Evolutionary conservation across 2,329 filamentous ascomycete species (phyloP), one percentile per base, ranked within the genome.

Genomic region (Aspergillus pseudoglaucus): DNA sequence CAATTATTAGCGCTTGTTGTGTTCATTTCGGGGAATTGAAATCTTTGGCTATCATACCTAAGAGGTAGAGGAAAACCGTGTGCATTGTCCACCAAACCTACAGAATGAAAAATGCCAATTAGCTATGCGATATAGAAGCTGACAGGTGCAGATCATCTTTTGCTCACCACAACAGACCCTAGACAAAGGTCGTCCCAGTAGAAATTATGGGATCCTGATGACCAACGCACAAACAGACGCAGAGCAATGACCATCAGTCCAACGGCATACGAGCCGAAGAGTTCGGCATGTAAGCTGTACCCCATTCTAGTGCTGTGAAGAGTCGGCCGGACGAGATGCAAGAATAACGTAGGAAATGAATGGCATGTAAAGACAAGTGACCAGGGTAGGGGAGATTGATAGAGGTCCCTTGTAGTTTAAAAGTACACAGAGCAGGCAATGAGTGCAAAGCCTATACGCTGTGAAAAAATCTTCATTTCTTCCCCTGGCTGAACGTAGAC

Each of bases 21-120:
- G 9, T 30, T 30, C 4, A 10, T 5, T 30, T 12, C 5, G 4
- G 3, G 7, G 33, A 8, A 35, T 4, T 8, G 33, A 35, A 15
- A 35, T 9, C 9, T 17, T 1, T 17, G 14, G 1, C 14, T 4
- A 17, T 12, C 14, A 33, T 47, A 57, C 53, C 41, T 15, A 42
- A 53, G 25, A 52, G 44, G 35, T 57, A 52, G 9, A 57, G 42
- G 32, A 47, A 48, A 7, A 53, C 49, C 2, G 51, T 51, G 23
- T 50, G 47, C 10, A 57, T 40, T 3, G 52, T 56, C 54, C 54
- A 56, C 32, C 49, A 55, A 10, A 56, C 15, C 52, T 54, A 37
- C 12, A 40, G 17, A 40, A 7, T 9, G 25, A 40, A 18, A 40
- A 40, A 0, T 18, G 17, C 4, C n/a, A 40, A 18, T 18, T 9